Base-by-base conservation (phyloP, 495 filamentous ascomycete genomes). In the Achaetomiella virescens region DNA sequence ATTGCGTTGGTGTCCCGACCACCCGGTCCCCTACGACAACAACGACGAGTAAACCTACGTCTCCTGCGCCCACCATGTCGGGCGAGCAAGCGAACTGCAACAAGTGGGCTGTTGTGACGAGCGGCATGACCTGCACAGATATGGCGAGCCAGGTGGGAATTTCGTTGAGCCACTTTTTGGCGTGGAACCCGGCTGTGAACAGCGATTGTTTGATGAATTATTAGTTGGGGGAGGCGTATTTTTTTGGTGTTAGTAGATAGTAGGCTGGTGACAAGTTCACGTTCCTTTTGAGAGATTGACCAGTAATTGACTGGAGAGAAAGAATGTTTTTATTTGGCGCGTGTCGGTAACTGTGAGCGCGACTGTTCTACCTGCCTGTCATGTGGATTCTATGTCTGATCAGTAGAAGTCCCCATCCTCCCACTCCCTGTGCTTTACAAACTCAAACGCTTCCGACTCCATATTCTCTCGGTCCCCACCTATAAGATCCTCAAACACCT, bases 221-320 rank as follows among this genome's bases (percentile, higher is more conserved):
- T 35, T 66, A 59, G 64, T 17, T 59, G 22, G 51, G 47, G 6
- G 10, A 57, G 25, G 58, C 55, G 17, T 65, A 66, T 35, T 68
- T 61, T 33, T 59, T 68, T 25, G 54, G 61, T 36, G 48, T 59
- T 31, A 31, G 27, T 31, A 31, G 27, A 31, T 31, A 31, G 27
- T 4, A 31, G 27, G 27, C 5, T 4, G 27, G 27, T 4, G 27
- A 31, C 9, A 31, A 31, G 27, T n/a, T n/a, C n/a, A n/a, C n/a
- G n/a, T n/a, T n/a, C n/a, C n/a, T n/a, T n/a, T n/a, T n/a, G n/a
- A n/a, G n/a, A n/a, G n/a, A n/a, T n/a, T n/a, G n/a, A n/a, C n/a
- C n/a, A n/a, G n/a, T n/a, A 31, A 31, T 31, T 31, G 27, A 31
- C 9, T 9, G 27, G 9, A 31, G 27, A 31, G 9, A 9, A n/a